Evolutionary conservation across 495 filamentous ascomycete genomes (phyloP).

Genomic region (Neurospora sp.): DNA sequence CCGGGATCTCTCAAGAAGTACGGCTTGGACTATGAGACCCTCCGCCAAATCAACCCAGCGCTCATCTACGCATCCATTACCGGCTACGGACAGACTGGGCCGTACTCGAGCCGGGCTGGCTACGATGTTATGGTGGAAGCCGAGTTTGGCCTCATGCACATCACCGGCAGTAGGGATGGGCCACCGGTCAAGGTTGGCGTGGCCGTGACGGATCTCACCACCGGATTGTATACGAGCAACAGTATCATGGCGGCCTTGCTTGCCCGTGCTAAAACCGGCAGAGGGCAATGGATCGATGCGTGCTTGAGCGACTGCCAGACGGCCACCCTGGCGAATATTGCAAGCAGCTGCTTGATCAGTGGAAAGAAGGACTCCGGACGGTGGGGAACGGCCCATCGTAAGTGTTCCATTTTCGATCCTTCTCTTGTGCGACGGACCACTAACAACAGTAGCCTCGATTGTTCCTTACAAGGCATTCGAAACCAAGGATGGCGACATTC

Average conservation of each 20-base stretch:
- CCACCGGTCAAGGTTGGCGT: constrained; percentile 96
- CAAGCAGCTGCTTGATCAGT: constrained; percentile 82
- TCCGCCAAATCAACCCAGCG: constrained; percentile 68
- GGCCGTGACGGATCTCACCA: constrained; percentile 92
- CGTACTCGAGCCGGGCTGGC: constrained; percentile 78
- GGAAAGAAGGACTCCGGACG: constrained; percentile 78
- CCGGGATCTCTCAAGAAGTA: constrained; percentile 90
- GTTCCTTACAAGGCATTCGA: constrained; percentile 90
- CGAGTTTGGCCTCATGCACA: constrained; percentile 97
- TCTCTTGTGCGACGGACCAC: background rate
- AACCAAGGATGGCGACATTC: constrained; percentile 83
- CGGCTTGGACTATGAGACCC: constrained; percentile 69
- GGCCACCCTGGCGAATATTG: constrained; percentile 85
- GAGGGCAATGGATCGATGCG: constrained; percentile 87
- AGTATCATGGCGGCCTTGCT: constrained; percentile 90
- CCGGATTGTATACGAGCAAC: constrained; percentile 94
- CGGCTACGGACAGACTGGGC: constrained; percentile 79
- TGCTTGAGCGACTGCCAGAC: constrained; percentile 89
- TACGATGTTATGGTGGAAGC: constrained; percentile 99
- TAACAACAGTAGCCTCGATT: constrained; percentile 61
- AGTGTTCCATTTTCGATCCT: constrained; percentile 19
- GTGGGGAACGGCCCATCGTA: constrained; percentile 94
- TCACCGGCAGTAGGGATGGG: constrained; percentile 78
- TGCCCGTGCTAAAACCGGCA: constrained; percentile 42
- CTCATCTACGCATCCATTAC: constrained; percentile 60